These are phyloP conservation scores for Penicillium sumatraense DNA, from an alignment of 2,329 filamentous ascomycete species.

Conservation along the genomic window DNA sequence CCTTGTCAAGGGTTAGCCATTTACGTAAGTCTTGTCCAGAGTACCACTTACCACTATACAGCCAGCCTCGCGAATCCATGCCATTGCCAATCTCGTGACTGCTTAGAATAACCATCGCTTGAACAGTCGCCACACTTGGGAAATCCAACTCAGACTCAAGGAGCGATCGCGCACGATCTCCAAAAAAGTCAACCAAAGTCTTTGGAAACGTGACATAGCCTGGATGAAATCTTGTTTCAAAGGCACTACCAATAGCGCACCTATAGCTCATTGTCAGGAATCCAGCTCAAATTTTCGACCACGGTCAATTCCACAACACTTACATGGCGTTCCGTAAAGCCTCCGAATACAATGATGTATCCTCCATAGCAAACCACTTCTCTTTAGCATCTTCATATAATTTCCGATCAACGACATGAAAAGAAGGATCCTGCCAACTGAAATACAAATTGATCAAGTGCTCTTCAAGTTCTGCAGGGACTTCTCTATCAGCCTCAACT, in stretches of 20 bases:
- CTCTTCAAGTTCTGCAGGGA: slow-evolving; percentile 35
- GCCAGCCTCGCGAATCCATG: slow-evolving; percentile 47
- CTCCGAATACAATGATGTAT: slow-evolving; percentile 30
- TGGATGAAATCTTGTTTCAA: slow-evolving; percentile 41
- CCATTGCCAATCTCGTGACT: slow-evolving; percentile 43
- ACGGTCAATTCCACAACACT: slow-evolving; percentile 10
- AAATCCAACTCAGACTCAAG: slow-evolving; percentile 51
- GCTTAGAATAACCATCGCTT: slow-evolving; percentile 49
- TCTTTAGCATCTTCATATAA: slow-evolving; percentile 25
- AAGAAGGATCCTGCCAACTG: slow-evolving; percentile 45
- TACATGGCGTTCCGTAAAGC: slow-evolving; percentile 31
- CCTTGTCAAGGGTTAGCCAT: slow-evolving; percentile 16
- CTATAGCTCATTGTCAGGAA: slow-evolving; percentile 9
- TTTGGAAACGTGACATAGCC: slow-evolving; percentile 37
- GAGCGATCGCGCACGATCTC: slow-evolving; percentile 43
- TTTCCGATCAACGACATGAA: slow-evolving; percentile 40
- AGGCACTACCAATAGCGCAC: slow-evolving; percentile 40
- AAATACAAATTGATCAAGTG: slow-evolving; percentile 47
- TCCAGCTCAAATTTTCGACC: too few relatives aligned
- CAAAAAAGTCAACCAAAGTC: slow-evolving; percentile 42
- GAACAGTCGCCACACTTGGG: slow-evolving; percentile 49
- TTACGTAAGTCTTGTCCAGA: too few relatives aligned
- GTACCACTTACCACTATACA: slow-evolving; percentile 45
- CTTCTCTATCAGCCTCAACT: slow-evolving; percentile 28
- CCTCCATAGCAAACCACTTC: slow-evolving; percentile 19